Evolutionary conservation across 2,329 filamentous ascomycete genomes (phyloP).

Genomic region (Sporothrix brunneoviolacea): DNA sequence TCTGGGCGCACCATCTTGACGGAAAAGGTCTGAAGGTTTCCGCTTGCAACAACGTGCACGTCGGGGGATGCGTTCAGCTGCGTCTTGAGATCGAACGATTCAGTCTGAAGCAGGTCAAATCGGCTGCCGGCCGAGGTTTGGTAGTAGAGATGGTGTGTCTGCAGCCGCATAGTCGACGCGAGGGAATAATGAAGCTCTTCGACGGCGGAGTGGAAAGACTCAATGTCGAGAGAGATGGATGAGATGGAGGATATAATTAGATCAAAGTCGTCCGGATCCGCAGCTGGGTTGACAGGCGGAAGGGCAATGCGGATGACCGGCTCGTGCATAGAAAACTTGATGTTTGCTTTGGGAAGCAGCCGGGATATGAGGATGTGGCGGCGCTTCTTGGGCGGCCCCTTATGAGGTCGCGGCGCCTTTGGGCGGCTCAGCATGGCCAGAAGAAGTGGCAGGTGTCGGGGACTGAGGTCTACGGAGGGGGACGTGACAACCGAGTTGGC

Average conservation of each 20-base stretch:
- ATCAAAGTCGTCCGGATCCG: constrained; percentile 77
- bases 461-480: constrained; percentile 86
- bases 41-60: constrained; percentile 71
- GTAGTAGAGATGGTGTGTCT: constrained; percentile 88
- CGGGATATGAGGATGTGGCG: constrained; percentile 72
- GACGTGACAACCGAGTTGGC: constrained; percentile 95
- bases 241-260: constrained; percentile 93
- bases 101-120: constrained; percentile 81
- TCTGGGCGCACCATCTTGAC: constrained; percentile 86
- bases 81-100: constrained; percentile 79
- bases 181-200: constrained; percentile 84
- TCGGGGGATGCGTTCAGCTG: constrained; percentile 82
- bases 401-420: neutral
- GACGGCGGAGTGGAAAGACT: constrained; percentile 86
- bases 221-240: constrained; percentile 84
- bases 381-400: constrained; percentile 36
- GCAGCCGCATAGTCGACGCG: constrained; percentile 71
- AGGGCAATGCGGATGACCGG: constrained; percentile 86
- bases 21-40: constrained; percentile 77
- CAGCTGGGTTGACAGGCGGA: constrained; percentile 62
- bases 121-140: constrained; percentile 77
- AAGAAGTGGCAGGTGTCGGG: constrained; percentile 81
- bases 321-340: constrained; percentile 95
- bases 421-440: constrained; percentile 57
- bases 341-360: constrained; percentile 85